Base-by-base conservation (phyloP, 176 grass and related monocot genomes). In the Paspalum vaginatum region DNA sequence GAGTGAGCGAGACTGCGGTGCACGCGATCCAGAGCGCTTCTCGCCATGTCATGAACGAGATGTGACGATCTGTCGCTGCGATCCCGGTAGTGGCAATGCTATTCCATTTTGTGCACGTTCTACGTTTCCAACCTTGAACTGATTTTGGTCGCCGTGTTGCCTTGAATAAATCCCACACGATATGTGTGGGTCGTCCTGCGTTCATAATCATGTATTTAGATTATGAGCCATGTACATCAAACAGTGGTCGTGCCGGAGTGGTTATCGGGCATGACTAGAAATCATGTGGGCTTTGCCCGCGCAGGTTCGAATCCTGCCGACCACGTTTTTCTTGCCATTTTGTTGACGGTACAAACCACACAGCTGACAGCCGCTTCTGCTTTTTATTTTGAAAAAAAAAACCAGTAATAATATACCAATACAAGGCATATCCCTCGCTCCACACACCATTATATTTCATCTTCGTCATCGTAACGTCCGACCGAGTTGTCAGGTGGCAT, bases 201-300 rank as follows among this genome's bases (percentile, higher is more conserved):
- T n/a, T n/a, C n/a, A n/a, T n/a, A n/a, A n/a, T n/a, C n/a, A n/a
- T n/a, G n/a, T n/a, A n/a, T n/a, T n/a, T n/a, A n/a, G n/a, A n/a
- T n/a, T n/a, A n/a, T n/a, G n/a, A n/a, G 6, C 0, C 0, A 26
- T 4, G 25, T 11, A n/a, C 8, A 8, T 24, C 55, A 40, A 38
- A 4, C 2, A 1, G 87, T 88, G 85, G 90, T 88, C 88, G 88
- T 91, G 94, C 88, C 91, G 86, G 91, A 97, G 88, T 91, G 90
- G 88, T 89, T 97, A 93, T 93, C 83, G 86, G 88, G 93, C 88
- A 89, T 91, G 93, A 91, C 88, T 92, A 96, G 93, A 92, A 95
- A 92, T 95, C 90, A 91, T 88, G 85, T 93, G 85, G 93, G 90
- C 79, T 91, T 2, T 89, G 85, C 90, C 93, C 90, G 83, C 88